Evolutionary conservation across 1,284 basidiomycete genomes (phyloP).

Genomic region (Irpex rosettiformis): DNA sequence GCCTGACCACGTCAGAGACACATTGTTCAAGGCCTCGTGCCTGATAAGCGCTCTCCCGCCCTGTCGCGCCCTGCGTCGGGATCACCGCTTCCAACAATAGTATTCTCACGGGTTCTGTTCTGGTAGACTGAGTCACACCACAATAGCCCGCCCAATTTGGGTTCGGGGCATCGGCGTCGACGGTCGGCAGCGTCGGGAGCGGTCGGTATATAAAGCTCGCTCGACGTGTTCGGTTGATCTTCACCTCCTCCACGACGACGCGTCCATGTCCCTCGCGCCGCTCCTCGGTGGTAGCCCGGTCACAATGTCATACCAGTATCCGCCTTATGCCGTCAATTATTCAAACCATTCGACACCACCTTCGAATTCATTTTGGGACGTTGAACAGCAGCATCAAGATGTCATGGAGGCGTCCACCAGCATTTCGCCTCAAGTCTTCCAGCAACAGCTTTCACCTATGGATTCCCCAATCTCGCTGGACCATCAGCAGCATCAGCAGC

Average conservation of each 20-base stretch:
- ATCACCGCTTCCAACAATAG: constrained; percentile 7
- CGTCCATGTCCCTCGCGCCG: constrained; percentile 12
- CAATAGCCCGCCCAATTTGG: constrained; percentile 6
- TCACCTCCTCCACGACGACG: constrained; percentile 10
- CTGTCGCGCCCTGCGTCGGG: constrained; percentile 4
- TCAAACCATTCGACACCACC: constrained; percentile 6
- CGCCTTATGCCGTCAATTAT: constrained; percentile 1
- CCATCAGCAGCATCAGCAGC: not conserved
- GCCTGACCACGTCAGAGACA: not conserved
- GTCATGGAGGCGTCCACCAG: constrained; percentile 3
- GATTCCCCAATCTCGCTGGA: not conserved
- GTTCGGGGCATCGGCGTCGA: constrained; percentile 9
- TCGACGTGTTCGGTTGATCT: not conserved
- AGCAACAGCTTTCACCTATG: constrained; percentile 7
- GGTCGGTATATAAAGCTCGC: constrained; percentile 8
- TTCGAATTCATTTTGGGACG: constrained; percentile 9
- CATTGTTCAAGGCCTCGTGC: not conserved
- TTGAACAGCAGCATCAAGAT: constrained; percentile 7
- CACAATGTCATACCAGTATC: constrained; percentile 15
- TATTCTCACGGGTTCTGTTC: constrained; percentile 6
- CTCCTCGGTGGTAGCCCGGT: constrained; percentile 1
- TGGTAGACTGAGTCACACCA: constrained; percentile 4
- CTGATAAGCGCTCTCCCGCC: constrained; percentile 1
- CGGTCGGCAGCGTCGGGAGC: constrained; percentile 11
- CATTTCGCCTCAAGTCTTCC: constrained; percentile 1